A percentile compares a stretch with the other conserved stretches of the same genome.
phyloP scores from a whole-genome alignment of 305 asterid species.

The Petunia hybrid region DNA sequence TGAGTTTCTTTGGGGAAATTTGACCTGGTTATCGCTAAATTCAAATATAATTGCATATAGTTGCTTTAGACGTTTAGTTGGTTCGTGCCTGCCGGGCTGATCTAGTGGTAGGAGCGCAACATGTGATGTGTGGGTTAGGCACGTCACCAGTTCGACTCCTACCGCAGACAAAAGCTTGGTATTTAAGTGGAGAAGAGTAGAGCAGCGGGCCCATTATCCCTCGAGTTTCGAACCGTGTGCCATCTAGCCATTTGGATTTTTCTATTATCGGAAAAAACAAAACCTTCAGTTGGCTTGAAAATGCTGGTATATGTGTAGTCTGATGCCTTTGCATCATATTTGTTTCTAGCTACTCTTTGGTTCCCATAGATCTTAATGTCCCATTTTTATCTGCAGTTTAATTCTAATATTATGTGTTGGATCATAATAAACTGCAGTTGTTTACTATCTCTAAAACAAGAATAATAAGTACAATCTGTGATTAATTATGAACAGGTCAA shows the following conservation, averaged over 20 bases:
- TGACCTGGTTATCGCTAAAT: not conserved
- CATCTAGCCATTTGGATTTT: no score
- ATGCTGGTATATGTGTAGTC: not conserved
- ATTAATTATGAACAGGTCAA: conserved; percentile 59
- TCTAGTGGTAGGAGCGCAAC: no score
- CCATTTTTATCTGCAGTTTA: not conserved
- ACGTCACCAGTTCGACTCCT: no score
- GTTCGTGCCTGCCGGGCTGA: no score
- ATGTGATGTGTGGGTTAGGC: no score
- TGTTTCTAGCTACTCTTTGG: not conserved
- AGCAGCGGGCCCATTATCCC: no score
- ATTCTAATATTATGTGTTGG: not conserved
- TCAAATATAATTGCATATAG: not conserved
- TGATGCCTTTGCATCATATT: not conserved
- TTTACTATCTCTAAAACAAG: conserved; percentile 36
- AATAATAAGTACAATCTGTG: conserved; percentile 22
- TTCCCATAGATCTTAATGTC: not conserved
- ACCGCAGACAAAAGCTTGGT: no score
- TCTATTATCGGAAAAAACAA: no score
- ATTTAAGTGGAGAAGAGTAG: no score
- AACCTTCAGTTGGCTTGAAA: not conserved
- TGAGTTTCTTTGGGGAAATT: not conserved
- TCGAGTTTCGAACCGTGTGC: no score
- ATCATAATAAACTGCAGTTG: not conserved
- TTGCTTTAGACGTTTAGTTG: no score